These are phyloP conservation scores for Teratosphaeria gauchensis DNA, from an alignment of 2,329 filamentous ascomycete genomes.

Conservation along the genomic window DNA sequence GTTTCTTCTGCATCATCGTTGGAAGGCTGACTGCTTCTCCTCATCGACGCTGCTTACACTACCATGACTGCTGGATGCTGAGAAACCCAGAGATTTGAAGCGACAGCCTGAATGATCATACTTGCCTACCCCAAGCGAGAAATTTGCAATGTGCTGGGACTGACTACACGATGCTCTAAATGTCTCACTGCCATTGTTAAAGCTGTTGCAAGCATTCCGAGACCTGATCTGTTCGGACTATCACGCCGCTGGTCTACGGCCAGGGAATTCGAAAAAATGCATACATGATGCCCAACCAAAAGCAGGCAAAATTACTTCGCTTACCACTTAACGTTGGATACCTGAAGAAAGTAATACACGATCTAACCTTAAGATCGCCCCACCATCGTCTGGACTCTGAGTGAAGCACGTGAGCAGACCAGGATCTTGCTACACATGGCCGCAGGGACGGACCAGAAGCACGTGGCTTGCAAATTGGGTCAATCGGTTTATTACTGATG, in stretches of 20 bases:
- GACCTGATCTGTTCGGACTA: too few relatives aligned
- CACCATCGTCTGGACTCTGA: background rate
- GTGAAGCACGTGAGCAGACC: background rate
- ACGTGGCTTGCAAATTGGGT: background rate
- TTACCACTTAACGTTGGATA: too few relatives aligned
- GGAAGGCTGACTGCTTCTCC: background rate
- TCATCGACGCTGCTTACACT: background rate
- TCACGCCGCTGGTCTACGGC: too few relatives aligned
- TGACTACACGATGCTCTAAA: background rate
- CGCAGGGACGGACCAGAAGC: background rate
- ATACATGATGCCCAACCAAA: background rate
- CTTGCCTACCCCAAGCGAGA: background rate
- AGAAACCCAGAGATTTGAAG: background rate
- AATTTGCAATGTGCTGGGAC: background rate
- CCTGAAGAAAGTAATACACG: background rate
- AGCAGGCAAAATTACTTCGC: background rate
- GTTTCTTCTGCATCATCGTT: background rate
- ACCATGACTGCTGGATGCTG: background rate
- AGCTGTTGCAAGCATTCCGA: too few relatives aligned
- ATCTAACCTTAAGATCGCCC: background rate
- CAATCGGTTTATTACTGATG: too few relatives aligned
- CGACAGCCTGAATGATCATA: background rate
- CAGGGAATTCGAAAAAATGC: too few relatives aligned
- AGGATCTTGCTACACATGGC: background rate
- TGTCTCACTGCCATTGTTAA: too few relatives aligned